phyloP scores from a whole-genome alignment of 495 filamentous ascomycete species.

The Neurospora pannonica region DNA sequence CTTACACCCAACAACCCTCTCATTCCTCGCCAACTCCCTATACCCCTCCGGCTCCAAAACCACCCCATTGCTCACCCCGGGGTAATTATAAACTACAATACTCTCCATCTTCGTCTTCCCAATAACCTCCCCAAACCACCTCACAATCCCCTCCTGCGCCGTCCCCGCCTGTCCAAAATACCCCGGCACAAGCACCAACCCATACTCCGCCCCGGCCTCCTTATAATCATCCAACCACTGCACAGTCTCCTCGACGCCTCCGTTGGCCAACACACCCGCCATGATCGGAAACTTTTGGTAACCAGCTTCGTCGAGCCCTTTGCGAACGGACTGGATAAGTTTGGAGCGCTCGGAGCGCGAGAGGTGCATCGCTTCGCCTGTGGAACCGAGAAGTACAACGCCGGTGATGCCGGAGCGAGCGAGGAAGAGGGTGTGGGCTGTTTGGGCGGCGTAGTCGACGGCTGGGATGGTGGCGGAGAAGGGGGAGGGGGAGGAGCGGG shows the following conservation, averaged over 20 bases:
- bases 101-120: conserved; percentile 19
- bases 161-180: conserved; percentile 40
- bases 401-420: conserved; percentile 52
- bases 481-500: not conserved
- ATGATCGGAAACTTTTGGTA: conserved; percentile 49
- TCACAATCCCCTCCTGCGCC: conserved; percentile 39
- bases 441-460: conserved; percentile 47
- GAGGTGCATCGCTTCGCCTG: conserved; percentile 61
- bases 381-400: conserved; percentile 57
- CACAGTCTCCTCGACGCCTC: conserved; percentile 52
- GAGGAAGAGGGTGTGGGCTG: conserved; percentile 52
- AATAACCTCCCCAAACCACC: conserved; percentile 47
- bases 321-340: conserved; percentile 44
- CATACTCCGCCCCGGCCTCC: conserved; percentile 54
- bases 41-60: conserved; percentile 46
- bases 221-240: conserved; percentile 46
- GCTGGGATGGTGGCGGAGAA: conserved; percentile 8
- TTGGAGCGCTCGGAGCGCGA: conserved; percentile 47
- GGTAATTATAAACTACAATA: conserved; percentile 56
- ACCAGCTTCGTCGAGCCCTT: conserved; percentile 45
- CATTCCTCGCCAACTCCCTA: conserved; percentile 41
- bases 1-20: conserved; percentile 58
- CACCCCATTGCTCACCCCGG: conserved; percentile 54
- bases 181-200: conserved; percentile 47
- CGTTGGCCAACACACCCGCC: conserved; percentile 55